phyloP scores from a whole-genome alignment of 345 rosid genomes.

The Hibiscus syriacus region DNA sequence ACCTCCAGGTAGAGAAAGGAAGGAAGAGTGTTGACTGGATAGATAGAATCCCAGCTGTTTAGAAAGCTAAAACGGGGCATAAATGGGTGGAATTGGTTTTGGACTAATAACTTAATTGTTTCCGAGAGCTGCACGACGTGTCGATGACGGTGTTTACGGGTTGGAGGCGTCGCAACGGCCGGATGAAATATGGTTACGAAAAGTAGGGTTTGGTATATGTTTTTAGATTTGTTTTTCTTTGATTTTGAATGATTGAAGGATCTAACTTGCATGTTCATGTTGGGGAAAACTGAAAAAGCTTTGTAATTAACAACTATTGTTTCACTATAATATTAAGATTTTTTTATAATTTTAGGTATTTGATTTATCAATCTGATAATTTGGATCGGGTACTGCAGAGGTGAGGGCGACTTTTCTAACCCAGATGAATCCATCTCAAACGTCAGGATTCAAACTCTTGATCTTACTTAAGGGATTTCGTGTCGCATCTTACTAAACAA shows the following conservation, averaged over 20 bases:
- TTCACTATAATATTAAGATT: neutral
- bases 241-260: neutral
- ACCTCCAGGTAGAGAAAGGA: conserved; percentile 58
- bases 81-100: neutral
- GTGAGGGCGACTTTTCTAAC: no score
- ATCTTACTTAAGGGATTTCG: no score
- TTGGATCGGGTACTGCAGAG: no score
- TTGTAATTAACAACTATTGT: neutral
- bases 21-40: conserved; percentile 82
- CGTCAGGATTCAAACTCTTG: no score
- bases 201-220: neutral
- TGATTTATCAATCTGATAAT: no score
- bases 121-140: neutral
- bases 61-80: neutral
- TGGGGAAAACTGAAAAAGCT: conserved; percentile 1
- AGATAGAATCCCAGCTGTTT: conserved; percentile 31
- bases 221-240: neutral
- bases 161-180: neutral
- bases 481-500: no score
- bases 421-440: no score
- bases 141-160: no score
- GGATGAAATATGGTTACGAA: neutral
- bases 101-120: neutral
- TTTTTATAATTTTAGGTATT: no score
- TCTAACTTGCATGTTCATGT: neutral